Percentiles rank a stretch among this genome's conserved stretches.
Evolutionary conservation across 2,329 filamentous ascomycete genomes (phyloP).

Genomic region (Diaporthe aspalathi): DNA sequence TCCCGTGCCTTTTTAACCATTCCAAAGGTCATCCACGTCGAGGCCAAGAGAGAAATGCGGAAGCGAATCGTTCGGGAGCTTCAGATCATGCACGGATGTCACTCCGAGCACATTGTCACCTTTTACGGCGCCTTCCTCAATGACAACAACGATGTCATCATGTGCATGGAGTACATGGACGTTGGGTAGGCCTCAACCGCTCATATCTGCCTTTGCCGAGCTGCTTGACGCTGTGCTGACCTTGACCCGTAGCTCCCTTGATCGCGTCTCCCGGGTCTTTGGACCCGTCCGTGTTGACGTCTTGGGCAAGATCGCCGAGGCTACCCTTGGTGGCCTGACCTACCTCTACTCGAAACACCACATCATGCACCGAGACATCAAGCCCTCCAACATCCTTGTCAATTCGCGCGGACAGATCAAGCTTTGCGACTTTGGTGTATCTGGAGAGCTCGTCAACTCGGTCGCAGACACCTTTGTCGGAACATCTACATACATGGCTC

Average conservation of each 20-base stretch:
- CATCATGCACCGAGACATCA: constrained; percentile 99
- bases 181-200: constrained; percentile 78
- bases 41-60: constrained; percentile 96
- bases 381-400: constrained; percentile 96
- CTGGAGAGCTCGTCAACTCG: constrained; percentile 96
- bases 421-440: constrained; percentile 98
- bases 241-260: constrained; percentile 72
- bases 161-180: constrained; percentile 99
- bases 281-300: constrained; percentile 96
- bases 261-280: constrained; percentile 93
- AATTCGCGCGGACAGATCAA: constrained; percentile 97
- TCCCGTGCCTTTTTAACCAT: constrained; percentile 28
- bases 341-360: constrained; percentile 96
- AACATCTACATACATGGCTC: constrained; percentile 99
- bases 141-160: constrained; percentile 95
- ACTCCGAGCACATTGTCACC: constrained; percentile 95
- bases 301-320: constrained; percentile 96
- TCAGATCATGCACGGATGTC: constrained; percentile 98
- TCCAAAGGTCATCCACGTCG: constrained; percentile 92
- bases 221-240: constrained; percentile 35
- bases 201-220: background rate
- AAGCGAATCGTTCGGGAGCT: constrained; percentile 97
- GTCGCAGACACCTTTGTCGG: constrained; percentile 98
- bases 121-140: constrained; percentile 99
- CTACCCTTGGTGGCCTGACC: constrained; percentile 89